Evolutionary conservation across 2,329 filamentous ascomycete species (phyloP).

Genomic region (Fusarium nelsonii): DNA sequence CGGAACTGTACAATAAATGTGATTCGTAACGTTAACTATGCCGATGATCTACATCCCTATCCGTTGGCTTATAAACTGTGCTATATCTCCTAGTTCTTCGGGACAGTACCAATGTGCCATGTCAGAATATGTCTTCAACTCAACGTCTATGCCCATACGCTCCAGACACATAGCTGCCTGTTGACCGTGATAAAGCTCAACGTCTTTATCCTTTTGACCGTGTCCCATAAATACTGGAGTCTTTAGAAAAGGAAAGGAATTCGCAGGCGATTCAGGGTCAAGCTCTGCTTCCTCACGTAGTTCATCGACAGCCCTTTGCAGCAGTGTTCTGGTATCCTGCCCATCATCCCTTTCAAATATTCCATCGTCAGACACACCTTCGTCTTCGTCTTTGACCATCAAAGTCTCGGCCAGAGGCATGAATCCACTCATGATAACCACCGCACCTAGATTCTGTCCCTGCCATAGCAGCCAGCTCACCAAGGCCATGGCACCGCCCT

Average conservation of each 20-base stretch:
- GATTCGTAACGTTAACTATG: not conserved
- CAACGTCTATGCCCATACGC: slow-evolving; percentile 51
- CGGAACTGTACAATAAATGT: not conserved
- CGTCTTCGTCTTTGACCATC: slow-evolving; percentile 24
- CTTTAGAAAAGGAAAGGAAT: slow-evolving; percentile 33
- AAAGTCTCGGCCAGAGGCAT: slow-evolving; percentile 57
- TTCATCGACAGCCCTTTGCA: slow-evolving; percentile 44
- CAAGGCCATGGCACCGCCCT: slow-evolving; percentile 64
- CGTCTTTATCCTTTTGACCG: slow-evolving; percentile 57
- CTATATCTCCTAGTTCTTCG: slow-evolving; percentile 56
- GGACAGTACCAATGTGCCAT: slow-evolving; percentile 61
- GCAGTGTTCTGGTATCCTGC: slow-evolving; percentile 17
- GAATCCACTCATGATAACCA: slow-evolving; percentile 61
- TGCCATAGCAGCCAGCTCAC: slow-evolving; percentile 59
- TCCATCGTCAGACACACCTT: slow-evolving; percentile 17
- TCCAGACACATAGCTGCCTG: slow-evolving; percentile 52
- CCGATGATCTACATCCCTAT: not conserved
- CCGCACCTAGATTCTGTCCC: slow-evolving; percentile 53
- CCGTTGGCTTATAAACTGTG: slow-evolving; percentile 47
- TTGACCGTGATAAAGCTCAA: slow-evolving; percentile 54
- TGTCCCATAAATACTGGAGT: slow-evolving; percentile 62
- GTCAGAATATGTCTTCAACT: slow-evolving; percentile 56
- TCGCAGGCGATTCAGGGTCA: not conserved
- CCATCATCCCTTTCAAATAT: slow-evolving; percentile 37
- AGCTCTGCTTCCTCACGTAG: slow-evolving; percentile 49